These are phyloP conservation scores for Coniella lustricola DNA, from an alignment of 2,329 filamentous ascomycete species.

Conservation along the genomic window DNA sequence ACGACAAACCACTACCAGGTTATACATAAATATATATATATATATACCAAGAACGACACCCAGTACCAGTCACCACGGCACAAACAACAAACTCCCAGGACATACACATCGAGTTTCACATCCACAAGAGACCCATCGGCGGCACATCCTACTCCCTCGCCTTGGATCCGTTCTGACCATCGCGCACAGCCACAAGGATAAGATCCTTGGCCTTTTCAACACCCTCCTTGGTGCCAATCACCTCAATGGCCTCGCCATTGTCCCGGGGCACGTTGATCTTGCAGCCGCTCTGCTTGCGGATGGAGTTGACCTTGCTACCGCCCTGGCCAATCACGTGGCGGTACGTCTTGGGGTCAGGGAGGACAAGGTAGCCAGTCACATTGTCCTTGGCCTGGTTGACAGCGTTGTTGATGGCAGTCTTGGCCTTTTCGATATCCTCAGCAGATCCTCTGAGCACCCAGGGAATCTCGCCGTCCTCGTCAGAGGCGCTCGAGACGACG, in stretches of 20 bases:
- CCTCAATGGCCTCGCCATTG: conserved; percentile 84
- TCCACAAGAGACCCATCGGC: background rate
- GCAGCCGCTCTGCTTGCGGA: conserved; percentile 86
- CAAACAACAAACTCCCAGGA: no score
- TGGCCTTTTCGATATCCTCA: conserved; percentile 77
- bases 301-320: conserved; percentile 85
- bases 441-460: conserved; percentile 80
- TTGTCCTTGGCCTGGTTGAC: conserved; percentile 66
- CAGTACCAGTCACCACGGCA: no score
- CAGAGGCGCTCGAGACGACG: conserved; percentile 56
- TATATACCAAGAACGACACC: no score
- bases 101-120: background rate
- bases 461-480: conserved; percentile 67
- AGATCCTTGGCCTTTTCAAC: conserved; percentile 82
- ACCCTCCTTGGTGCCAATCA: conserved; percentile 70
- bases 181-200: conserved; percentile 75
- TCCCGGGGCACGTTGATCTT: conserved; percentile 89
- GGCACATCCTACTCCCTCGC: conserved; percentile 17
- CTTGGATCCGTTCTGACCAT: conserved; percentile 37
- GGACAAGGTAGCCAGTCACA: conserved; percentile 76
- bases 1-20: no score
- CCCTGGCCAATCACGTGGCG: conserved; percentile 83
- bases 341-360: conserved; percentile 85
- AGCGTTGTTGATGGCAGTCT: conserved; percentile 63
- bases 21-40: no score